Evolutionary conservation across 805 yeast genomes (phyloP), one percentile per base, ranked within the genome.

Genomic region (Barnettozyma botsteinii): DNA sequence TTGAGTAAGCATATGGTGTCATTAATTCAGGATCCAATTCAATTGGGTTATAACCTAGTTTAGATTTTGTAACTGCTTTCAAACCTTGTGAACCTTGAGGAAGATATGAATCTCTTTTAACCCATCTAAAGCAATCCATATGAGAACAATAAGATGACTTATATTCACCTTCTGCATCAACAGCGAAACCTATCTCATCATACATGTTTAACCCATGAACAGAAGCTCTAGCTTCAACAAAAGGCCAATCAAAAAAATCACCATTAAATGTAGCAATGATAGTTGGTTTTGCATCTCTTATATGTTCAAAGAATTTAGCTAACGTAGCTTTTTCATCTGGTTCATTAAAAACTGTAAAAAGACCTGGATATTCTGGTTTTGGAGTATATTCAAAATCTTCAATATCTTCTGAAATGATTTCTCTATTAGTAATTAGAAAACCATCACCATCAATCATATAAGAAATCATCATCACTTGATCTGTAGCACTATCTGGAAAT

Each of bases 391-490:
- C 98, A 52, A 93, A 93, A 63, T 93, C 98, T 37, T 85, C 95
- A 42, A 93, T 93, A 60, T 94, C 98, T 58, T 87, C 85, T 7
- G 95, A 80, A 28, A 93, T 89, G 52, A 93, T 87, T 51, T 89
- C 96, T 52, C 99, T 69, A 58, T 93, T 93, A 9, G 98, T 93
- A 45, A 93, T 94, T 29, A 93, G 66, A 57, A 67, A 93, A 28
- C 99, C 99, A 52, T 86, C 95, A 10, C 98, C 98, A 58, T 93
- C 98, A 46, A 93, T 89, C 98, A 94, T 94, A 59, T 93, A 93
- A 3, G 98, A 94, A 37, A 93, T 93, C 98, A 94, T 94, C 97
- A 93, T 93, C 30, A 93, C 75, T 61, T 86, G 94, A 64, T 93
- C 99, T 6, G 84, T 72, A 10, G 82, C 70, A 6, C 96, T 75